Percentiles rank a stretch among this genome's conserved stretches.
phyloP scores from a whole-genome alignment of 1,284 basidiomycete species.

The Melampsora americana region DNA sequence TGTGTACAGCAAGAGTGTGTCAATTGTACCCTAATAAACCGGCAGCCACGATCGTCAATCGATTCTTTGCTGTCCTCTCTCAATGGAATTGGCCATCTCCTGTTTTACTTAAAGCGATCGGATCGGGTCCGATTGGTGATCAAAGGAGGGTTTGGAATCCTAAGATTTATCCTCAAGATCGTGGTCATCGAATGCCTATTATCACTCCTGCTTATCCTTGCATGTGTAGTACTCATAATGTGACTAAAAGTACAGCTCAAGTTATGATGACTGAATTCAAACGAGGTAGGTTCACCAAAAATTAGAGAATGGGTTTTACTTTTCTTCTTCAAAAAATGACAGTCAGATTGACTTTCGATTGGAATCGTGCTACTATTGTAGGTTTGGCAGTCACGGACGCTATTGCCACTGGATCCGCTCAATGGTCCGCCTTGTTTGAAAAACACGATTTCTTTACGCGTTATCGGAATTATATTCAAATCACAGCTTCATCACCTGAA shows the following conservation, averaged over 20 bases:
- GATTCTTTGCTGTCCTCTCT: constrained; percentile 95
- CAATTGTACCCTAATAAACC: constrained; percentile 94
- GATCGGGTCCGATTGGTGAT: constrained; percentile 78
- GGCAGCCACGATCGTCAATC: constrained; percentile 90
- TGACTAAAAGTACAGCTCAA: constrained; percentile 89
- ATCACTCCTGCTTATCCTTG: constrained; percentile 98
- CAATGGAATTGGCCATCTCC: constrained; percentile 99
- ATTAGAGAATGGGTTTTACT: neutral
- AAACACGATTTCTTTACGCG: constrained; percentile 96
- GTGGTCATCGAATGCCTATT: constrained; percentile 97
- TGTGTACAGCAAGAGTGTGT: constrained; percentile 96
- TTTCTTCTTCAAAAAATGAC: neutral
- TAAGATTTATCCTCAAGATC: constrained; percentile 86
- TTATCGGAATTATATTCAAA: constrained; percentile 97
- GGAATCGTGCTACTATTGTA: neutral
- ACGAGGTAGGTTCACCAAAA: constrained; percentile 62
- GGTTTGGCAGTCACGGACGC: constrained; percentile 60
- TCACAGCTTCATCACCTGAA: constrained; percentile 82
- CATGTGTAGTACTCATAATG: constrained; percentile 99
- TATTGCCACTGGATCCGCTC: constrained; percentile 76
- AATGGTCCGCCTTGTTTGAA: constrained; percentile 86
- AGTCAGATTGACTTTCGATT: too few relatives aligned
- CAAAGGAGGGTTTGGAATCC: constrained; percentile 96
- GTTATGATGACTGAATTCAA: constrained; percentile 96
- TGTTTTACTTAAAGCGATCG: constrained; percentile 90